Evolutionary conservation across 495 filamentous ascomycete species (phyloP).

Genomic region (Penicillium mononematosum): DNA sequence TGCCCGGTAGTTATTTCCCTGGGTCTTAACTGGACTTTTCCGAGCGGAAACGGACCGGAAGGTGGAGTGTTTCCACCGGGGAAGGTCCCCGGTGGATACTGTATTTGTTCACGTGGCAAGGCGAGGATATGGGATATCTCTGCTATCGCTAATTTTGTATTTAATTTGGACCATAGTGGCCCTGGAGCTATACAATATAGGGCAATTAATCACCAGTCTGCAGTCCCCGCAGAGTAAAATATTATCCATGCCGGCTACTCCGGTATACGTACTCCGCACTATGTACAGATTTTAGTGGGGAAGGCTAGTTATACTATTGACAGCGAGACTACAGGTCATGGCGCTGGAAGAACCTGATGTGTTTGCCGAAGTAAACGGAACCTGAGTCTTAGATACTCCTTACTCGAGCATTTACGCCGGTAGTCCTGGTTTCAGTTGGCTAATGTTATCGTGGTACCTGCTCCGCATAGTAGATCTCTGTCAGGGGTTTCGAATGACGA

Average conservation of each 20-base stretch:
- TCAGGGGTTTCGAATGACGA: neutral
- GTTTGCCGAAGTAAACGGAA: neutral
- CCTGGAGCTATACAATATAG: neutral
- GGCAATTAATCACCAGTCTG: neutral
- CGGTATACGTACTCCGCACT: neutral
- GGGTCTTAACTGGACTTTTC: neutral
- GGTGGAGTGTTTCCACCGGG: neutral
- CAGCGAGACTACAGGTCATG: constrained; percentile 1
- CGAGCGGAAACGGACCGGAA: neutral
- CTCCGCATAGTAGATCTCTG: neutral
- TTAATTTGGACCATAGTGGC: neutral
- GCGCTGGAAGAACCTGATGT: neutral
- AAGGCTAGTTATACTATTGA: constrained; percentile 5
- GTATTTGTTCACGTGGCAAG: neutral
- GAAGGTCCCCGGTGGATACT: neutral
- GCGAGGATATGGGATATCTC: neutral
- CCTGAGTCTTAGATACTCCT: neutral
- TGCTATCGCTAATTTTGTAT: neutral
- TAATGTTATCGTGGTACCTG: neutral
- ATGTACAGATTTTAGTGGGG: neutral
- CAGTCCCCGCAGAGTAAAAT: neutral
- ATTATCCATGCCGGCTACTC: neutral
- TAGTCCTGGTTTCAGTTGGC: neutral
- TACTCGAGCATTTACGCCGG: neutral
- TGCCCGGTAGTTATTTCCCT: neutral